A percentile compares a stretch with the other conserved stretches of the same genome.
phyloP scores from a whole-genome alignment of 768 basidiomycete genomes.

The Fomitopsis pulvina region DNA sequence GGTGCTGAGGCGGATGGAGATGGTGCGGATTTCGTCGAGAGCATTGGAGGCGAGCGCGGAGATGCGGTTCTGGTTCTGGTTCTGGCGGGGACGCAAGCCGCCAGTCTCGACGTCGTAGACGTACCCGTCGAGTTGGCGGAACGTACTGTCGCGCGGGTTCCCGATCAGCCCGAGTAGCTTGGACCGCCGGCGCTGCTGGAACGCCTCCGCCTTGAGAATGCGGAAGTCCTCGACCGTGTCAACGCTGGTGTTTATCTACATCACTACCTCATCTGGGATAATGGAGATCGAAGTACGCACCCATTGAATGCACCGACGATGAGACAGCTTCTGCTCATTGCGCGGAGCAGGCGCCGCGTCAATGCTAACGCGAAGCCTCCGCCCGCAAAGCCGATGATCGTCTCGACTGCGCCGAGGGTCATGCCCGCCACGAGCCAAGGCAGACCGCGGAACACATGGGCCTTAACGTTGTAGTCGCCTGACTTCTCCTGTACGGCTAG shows the following conservation, averaged over 20 bases:
- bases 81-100: not conserved
- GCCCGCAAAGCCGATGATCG: slow-evolving; percentile 52
- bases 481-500: slow-evolving; percentile 24
- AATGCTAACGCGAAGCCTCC: slow-evolving; percentile 47
- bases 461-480: slow-evolving; percentile 27
- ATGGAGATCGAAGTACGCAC: slow-evolving; percentile 31
- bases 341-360: slow-evolving; percentile 50
- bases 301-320: slow-evolving; percentile 63
- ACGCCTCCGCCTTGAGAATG: slow-evolving; percentile 28
- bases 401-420: slow-evolving; percentile 60
- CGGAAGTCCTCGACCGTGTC: slow-evolving; percentile 50
- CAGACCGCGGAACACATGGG: slow-evolving; percentile 48
- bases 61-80: not conserved
- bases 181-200: slow-evolving; percentile 28
- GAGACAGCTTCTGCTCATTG: slow-evolving; percentile 46
- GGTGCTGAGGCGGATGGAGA: not conserved
- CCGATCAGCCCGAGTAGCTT: slow-evolving; percentile 42
- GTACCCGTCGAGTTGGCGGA: slow-evolving; percentile 41
- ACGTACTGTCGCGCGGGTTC: slow-evolving; percentile 46
- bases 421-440: slow-evolving; percentile 60
- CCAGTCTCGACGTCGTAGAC: slow-evolving; percentile 26
- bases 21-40: not conserved
- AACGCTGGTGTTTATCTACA: slow-evolving; percentile 29
- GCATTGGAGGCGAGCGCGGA: not conserved
- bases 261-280: not conserved